Evolutionary conservation across 176 grass and related monocot species (phyloP).

Genomic region (Eremochloa ophiuroides): DNA sequence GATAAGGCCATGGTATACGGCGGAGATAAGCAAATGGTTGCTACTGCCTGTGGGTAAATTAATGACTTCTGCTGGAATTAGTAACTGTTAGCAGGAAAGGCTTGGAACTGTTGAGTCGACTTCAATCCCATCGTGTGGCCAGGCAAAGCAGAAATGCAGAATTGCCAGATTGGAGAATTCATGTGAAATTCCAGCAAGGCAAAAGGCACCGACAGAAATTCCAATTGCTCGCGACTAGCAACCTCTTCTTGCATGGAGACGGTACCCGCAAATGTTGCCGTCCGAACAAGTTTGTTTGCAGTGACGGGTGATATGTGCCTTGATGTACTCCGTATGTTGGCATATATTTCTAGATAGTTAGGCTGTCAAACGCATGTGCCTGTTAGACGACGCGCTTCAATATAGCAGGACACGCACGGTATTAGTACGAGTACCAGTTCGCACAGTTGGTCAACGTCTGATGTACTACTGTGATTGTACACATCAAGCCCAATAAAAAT

Average conservation of each 20-base stretch:
- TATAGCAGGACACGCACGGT: background rate
- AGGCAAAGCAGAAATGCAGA: too few relatives aligned
- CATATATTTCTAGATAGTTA: background rate
- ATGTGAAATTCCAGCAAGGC: background rate
- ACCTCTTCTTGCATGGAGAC: background rate
- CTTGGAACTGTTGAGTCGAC: background rate
- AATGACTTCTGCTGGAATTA: too few relatives aligned
- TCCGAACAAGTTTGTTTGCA: background rate
- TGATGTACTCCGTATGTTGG: background rate
- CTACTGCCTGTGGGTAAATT: too few relatives aligned
- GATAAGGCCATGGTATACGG: too few relatives aligned
- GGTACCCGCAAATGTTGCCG: background rate
- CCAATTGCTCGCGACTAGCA: background rate
- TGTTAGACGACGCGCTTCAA: background rate
- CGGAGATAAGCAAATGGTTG: too few relatives aligned
- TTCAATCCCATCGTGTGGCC: background rate
- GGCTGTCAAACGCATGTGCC: background rate
- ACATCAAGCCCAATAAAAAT: too few relatives aligned
- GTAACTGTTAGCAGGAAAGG: too few relatives aligned
- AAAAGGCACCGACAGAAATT: background rate
- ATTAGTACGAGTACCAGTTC: too few relatives aligned
- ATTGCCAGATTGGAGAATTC: too few relatives aligned
- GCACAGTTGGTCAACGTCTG: background rate
- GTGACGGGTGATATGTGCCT: background rate
- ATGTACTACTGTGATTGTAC: background rate